Evolutionary conservation across 1,284 basidiomycete species (phyloP).

Genomic region (Kwoniella shivajii): DNA sequence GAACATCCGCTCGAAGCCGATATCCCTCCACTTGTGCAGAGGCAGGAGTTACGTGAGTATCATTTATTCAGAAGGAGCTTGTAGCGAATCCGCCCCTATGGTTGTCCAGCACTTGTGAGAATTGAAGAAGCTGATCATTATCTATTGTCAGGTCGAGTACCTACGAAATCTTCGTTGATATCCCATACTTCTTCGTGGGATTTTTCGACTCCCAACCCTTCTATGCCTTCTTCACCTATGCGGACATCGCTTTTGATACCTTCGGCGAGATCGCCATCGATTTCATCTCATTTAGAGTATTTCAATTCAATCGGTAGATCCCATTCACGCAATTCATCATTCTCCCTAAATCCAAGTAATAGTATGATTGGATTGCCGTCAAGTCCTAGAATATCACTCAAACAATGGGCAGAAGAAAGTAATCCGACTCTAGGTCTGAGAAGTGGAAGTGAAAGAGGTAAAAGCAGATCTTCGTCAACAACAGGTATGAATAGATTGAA

Average conservation of each 20-base stretch:
- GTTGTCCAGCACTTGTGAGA: not conserved
- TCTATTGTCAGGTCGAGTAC: conserved; percentile 29
- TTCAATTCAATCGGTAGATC: conserved; percentile 9
- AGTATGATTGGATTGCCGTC: conserved; percentile 32
- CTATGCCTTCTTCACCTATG: conserved; percentile 34
- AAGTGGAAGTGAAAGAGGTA: conserved; percentile 23
- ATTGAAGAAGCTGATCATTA: not conserved
- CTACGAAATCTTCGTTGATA: conserved; percentile 35
- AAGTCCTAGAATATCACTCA: conserved; percentile 39
- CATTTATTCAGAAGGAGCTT: not conserved
- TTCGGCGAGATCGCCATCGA: conserved; percentile 21
- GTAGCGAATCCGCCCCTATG: no score
- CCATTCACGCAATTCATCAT: conserved; percentile 26
- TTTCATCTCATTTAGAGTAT: conserved; percentile 23
- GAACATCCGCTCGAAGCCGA: conserved; percentile 11
- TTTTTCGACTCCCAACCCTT: conserved; percentile 34
- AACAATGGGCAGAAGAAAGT: conserved; percentile 41
- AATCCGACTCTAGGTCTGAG: conserved; percentile 11
- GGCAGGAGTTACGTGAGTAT: conserved; percentile 44
- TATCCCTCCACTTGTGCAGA: conserved; percentile 32
- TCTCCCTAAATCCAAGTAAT: conserved; percentile 12
- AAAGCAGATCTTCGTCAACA: conserved; percentile 1
- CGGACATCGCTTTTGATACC: conserved; percentile 11
- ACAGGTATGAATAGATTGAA: conserved; percentile 7
- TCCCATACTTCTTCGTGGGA: conserved; percentile 46